These are phyloP conservation scores for Coriolopsis trogii DNA, from an alignment of 1,284 basidiomycete species.

Conservation along the genomic window DNA sequence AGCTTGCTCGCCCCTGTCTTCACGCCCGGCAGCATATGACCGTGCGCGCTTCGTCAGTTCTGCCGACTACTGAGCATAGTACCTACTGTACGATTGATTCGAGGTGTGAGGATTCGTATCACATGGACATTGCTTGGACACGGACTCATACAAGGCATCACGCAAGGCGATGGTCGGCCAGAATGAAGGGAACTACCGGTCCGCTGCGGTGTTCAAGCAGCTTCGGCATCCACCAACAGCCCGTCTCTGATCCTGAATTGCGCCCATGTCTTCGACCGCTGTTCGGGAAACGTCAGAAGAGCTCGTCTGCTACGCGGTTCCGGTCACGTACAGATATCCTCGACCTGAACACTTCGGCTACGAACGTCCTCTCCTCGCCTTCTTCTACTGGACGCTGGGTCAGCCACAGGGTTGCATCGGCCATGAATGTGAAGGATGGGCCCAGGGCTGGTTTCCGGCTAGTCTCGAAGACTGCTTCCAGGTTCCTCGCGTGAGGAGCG, in stretches of 20 bases:
- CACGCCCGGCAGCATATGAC: conserved; percentile 63
- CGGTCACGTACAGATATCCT: conserved; percentile 46
- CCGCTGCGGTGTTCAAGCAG: neutral
- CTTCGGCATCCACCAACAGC: conserved; percentile 10
- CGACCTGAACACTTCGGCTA: conserved; percentile 42
- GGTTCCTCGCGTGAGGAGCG: conserved; percentile 31
- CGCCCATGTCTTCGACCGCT: conserved; percentile 45
- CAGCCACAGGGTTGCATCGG: conserved; percentile 75
- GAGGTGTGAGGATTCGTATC: too few species aligned
- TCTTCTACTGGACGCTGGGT: conserved; percentile 28
- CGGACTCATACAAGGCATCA: neutral
- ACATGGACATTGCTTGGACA: neutral
- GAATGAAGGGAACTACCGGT: too few species aligned
- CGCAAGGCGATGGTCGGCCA: too few species aligned
- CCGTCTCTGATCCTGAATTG: conserved; percentile 30
- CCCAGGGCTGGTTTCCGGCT: conserved; percentile 72
- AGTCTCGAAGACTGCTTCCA: conserved; percentile 41
- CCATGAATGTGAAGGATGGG: conserved; percentile 71
- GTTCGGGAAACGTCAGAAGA: neutral
- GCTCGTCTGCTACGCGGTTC: neutral
- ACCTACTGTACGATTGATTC: conserved; percentile 6
- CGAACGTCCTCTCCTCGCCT: conserved; percentile 17
- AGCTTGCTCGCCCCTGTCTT: conserved; percentile 88
- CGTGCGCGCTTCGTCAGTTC: conserved; percentile 12
- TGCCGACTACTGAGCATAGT: conserved; percentile 20